Evolutionary conservation across 1,284 basidiomycete genomes (phyloP).

Genomic region (Cryptococcus neoformans): DNA sequence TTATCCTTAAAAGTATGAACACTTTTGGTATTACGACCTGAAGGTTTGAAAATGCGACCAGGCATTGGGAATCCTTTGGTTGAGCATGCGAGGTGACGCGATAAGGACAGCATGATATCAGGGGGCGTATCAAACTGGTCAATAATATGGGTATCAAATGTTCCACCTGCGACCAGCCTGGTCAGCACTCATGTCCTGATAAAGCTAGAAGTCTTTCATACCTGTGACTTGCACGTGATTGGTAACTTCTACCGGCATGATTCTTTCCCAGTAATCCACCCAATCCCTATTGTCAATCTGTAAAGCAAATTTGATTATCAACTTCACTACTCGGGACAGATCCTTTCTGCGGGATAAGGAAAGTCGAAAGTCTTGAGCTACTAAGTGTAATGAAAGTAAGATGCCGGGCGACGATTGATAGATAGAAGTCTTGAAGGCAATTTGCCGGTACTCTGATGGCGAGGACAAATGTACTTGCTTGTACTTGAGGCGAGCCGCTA

Average conservation of each 20-base stretch:
- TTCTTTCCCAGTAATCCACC: conserved; percentile 81
- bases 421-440: neutral
- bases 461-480: neutral
- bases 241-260: conserved; percentile 56
- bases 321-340: conserved; percentile 60
- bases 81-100: conserved; percentile 40
- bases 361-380: conserved; percentile 60
- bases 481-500: conserved; percentile 45
- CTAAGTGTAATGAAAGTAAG: conserved; percentile 68
- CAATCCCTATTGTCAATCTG: conserved; percentile 66
- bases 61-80: neutral
- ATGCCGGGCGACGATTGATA: conserved; percentile 10
- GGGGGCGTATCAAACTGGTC: conserved; percentile 41
- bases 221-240: neutral
- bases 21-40: conserved; percentile 20
- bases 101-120: conserved; percentile 48
- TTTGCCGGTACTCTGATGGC: neutral
- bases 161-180: neutral
- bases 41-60: neutral
- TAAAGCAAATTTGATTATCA: conserved; percentile 66
- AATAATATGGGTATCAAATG: conserved; percentile 16
- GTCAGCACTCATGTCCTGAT: conserved; percentile 1
- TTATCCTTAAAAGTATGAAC: too few species aligned
- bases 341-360: conserved; percentile 52
- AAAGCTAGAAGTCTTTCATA: too few species aligned